These are phyloP conservation scores for Botrytis squamosa DNA, from an alignment of 2,329 filamentous ascomycete genomes.

Conservation along the genomic window DNA sequence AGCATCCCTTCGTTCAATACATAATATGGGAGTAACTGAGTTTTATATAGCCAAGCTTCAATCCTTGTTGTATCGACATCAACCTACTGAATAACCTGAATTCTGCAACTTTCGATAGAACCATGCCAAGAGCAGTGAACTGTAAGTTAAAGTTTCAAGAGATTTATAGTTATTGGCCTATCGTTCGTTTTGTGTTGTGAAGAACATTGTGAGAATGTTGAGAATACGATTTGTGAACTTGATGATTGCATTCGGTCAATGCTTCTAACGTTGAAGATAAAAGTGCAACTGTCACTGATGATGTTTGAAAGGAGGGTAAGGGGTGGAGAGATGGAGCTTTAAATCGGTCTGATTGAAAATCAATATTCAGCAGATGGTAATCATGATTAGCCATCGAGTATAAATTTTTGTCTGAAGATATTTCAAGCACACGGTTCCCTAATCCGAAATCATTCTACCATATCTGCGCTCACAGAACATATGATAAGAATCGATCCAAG, in stretches of 20 bases:
- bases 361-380: too few species aligned
- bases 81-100: background rate
- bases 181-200: background rate
- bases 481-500: background rate
- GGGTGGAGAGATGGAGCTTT: background rate
- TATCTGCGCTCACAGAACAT: background rate
- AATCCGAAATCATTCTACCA: background rate
- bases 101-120: too few species aligned
- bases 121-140: background rate
- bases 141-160: background rate
- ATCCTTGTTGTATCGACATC: background rate
- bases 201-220: background rate
- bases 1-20: background rate
- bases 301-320: background rate
- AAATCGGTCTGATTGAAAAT: background rate
- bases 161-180: background rate
- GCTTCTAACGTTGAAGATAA: background rate
- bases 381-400: background rate
- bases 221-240: background rate
- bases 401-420: too few species aligned
- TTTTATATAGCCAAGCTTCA: background rate
- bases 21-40: background rate
- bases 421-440: background rate
- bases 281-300: background rate
- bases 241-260: background rate